Conservation (phyloP, 495 filamentous ascomycete species). For the Mytilinidion resinicola region DNA sequence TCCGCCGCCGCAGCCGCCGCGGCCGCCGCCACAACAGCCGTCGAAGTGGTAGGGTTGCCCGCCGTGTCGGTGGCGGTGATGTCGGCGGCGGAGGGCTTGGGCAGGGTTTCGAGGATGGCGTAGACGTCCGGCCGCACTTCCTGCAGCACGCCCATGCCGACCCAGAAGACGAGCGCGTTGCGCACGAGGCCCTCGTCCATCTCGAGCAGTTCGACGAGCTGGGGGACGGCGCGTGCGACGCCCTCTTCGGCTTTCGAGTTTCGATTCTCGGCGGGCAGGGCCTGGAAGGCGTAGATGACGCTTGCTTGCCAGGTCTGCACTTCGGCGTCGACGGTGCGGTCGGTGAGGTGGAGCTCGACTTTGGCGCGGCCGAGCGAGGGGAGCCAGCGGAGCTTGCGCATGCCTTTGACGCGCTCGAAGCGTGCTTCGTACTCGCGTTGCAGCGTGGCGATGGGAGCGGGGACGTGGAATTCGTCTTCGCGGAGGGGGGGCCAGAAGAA, state of each 20-base stretch:
- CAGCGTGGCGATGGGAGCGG: constrained; percentile 52
- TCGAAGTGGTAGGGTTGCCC: constrained; percentile 24
- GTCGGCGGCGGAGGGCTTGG: constrained; percentile 36
- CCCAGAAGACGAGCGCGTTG: constrained; percentile 81
- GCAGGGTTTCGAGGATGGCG: constrained; percentile 58
- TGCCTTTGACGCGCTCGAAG: constrained; percentile 73
- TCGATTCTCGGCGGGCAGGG: too few relatives aligned
- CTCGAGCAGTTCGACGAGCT: constrained; percentile 58
- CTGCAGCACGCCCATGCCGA: constrained; percentile 66
- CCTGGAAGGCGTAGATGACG: constrained; percentile 79
- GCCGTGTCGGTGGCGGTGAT: constrained; percentile 46
- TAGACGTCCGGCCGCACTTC: constrained; percentile 50
- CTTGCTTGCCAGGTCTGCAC: constrained; percentile 77
- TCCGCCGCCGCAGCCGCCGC: constrained; percentile 44
- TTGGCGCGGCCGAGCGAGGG: constrained; percentile 73
- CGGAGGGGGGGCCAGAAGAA: constrained; percentile 89
- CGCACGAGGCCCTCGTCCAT: constrained; percentile 74
- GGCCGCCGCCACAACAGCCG: constrained; percentile 43
- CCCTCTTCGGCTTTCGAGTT: constrained; percentile 2
- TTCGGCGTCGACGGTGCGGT: constrained; percentile 65
- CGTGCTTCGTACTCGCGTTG: constrained; percentile 65
- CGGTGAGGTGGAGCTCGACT: constrained; percentile 75
- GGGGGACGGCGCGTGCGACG: constrained; percentile 50
- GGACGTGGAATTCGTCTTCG: constrained; percentile 67
- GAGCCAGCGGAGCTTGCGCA: constrained; percentile 82